Base-by-base conservation (phyloP, 768 basidiomycete species). In the Agaricus sinodeliciosus region DNA sequence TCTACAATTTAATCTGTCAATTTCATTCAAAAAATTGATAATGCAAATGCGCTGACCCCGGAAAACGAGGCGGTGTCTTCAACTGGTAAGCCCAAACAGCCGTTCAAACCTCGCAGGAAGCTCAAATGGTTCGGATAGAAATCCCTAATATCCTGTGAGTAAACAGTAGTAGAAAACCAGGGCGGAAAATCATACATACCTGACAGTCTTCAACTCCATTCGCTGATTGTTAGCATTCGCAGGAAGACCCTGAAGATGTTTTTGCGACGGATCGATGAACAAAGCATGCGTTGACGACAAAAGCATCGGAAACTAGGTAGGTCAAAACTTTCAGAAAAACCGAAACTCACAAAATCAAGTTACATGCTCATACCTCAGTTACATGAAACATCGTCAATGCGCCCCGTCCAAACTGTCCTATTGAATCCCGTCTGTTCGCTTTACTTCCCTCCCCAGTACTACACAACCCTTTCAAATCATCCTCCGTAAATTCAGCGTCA, bases 361-460 rank as follows among this genome's bases (percentile, higher is more conserved):
- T 41, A 3, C 11, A 6, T 12, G 25, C 9, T 39, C 67, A 48
- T 48, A 78, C 79, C 63, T 80, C 78, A 0, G 74, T 71, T 42
- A 79, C 71, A 56, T 79, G 76, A 54, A 74, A 81, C 69, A 79
- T 75, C 0, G 77, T 73, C 3, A 80, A 62, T 8, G 73, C 75
- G 4, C 80, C 80, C 4, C 74, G 64, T 7, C 80, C 80, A 60
- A 78, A 81, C 48, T 72, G 71, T 0, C 79, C 79, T 31, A 80
- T 79, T 0, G 70, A 71, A 45, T 70, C 67, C 0, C 46, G 51
- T 16, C 60, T 58, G 3, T 58, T 62, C 16, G 59, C 57, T 56
- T 81, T 80, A 0, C 76, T 72, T 2, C 79, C 78, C 15, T 69
- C 59, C 3, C 76, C 75, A 2, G 73, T 74, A 9, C 60, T 58